Evolutionary conservation across 1,284 basidiomycete genomes (phyloP), one percentile per base, ranked within the genome.

Genomic region (Rhodotorula sp.): DNA sequence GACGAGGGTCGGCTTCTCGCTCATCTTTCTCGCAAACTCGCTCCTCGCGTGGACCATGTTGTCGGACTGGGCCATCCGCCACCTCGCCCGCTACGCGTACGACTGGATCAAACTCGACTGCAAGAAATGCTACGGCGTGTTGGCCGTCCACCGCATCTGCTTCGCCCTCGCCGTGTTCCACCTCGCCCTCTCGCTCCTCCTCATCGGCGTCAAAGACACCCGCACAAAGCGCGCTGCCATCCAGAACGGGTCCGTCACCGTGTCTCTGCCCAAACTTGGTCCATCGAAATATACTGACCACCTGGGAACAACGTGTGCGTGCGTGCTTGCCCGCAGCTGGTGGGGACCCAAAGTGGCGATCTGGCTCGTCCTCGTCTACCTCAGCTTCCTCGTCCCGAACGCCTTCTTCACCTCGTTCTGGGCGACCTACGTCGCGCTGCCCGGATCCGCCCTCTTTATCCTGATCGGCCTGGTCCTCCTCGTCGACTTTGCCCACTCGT

Each of bases 211-310:
- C 12, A 86, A 87, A 76, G 90, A 95, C 78, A 97, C 96, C 8
- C 87, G 89, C 70, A 88, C 93, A 71, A 94, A 92, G 80, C 87
- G 95, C 29, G 92, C 95, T 2, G 89, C 93, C 18, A 88, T 99
- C 69, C 95, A 99, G 84, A 99, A 99, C 80, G 95, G 95, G 90
- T 93, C n/a, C n/a, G n/a, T n/a, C n/a, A n/a, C n/a, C n/a, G n/a
- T n/a, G n/a, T n/a, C n/a, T n/a, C n/a, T n/a, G n/a, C n/a, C n/a
- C n/a, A n/a, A n/a, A n/a, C n/a, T n/a, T n/a, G n/a, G n/a, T n/a
- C n/a, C n/a, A n/a, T n/a, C n/a, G n/a, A n/a, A n/a, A n/a, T n/a
- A n/a, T n/a, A n/a, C 33, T 33, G 33, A 33, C 33, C 33, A 33
- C 7, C 33, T n/a, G n/a, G 80, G 75, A 86, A 79, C 14, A 6